Conservation (phyloP, 371 early-diverging fungal species). For the Umbelopsis sp. region DNA sequence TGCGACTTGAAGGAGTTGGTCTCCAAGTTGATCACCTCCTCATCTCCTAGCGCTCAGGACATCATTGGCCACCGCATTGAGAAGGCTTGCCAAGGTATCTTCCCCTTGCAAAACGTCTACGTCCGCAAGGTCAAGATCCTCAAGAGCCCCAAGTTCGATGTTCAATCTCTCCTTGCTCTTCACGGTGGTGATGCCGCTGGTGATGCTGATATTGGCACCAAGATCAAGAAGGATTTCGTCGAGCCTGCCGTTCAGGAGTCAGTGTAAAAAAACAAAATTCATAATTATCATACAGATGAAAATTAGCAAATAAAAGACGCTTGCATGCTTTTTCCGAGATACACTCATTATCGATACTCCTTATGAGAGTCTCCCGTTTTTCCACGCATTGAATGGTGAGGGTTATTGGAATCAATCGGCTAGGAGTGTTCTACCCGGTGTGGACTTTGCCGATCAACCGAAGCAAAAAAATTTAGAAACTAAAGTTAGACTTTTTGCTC, state of each 20-base stretch:
- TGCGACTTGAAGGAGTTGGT: constrained; percentile 94
- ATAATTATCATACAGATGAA: constrained; percentile 9
- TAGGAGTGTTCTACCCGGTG: neutral
- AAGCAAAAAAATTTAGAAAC: neutral
- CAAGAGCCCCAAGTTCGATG: constrained; percentile 94
- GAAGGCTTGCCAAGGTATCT: constrained; percentile 95
- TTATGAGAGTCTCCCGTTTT: neutral
- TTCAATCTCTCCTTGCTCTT: constrained; percentile 93
- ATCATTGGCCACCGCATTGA: constrained; percentile 92
- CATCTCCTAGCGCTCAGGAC: constrained; percentile 51
- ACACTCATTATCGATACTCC: neutral
- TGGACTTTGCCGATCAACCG: constrained; percentile 10
- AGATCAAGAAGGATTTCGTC: constrained; percentile 69
- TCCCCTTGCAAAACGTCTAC: constrained; percentile 97
- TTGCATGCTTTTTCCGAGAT: constrained; percentile 14
- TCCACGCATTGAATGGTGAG: neutral
- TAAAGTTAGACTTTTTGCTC: neutral
- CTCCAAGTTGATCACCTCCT: constrained; percentile 82
- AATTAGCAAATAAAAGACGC: constrained; percentile 19
- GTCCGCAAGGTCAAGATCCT: constrained; percentile 99
- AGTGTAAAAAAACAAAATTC: constrained; percentile 56
- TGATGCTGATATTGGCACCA: constrained; percentile 79
- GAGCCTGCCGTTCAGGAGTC: constrained; percentile 72
- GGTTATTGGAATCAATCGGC: neutral
- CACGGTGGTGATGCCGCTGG: constrained; percentile 80